Conservation (phyloP, 352 stramenopile species). For the Plasmopara halstedii region DNA sequence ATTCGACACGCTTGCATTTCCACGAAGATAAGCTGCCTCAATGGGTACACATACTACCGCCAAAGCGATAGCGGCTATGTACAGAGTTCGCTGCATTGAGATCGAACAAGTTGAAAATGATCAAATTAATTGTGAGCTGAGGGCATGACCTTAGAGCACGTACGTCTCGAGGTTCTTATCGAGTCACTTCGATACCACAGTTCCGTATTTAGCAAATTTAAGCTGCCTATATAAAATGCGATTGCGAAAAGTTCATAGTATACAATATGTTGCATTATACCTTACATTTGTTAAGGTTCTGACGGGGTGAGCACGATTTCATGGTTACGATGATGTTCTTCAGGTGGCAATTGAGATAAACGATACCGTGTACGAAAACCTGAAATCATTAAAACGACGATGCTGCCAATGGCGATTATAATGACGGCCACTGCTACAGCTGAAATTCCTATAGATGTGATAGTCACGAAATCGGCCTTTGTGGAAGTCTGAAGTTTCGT, state of each 20-base stretch:
- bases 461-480: constrained; percentile 1
- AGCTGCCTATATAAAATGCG: no score
- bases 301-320: constrained; percentile 21
- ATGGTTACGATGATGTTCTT: constrained; percentile 9
- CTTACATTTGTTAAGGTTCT: no score
- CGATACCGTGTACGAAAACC: constrained; percentile 5
- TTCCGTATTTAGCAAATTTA: no score
- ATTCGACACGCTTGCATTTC: constrained; percentile 7
- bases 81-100: constrained; percentile 5
- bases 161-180: constrained; percentile 19
- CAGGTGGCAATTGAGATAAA: background rate
- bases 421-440: constrained; percentile 13
- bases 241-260: background rate
- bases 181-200: no score
- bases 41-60: background rate
- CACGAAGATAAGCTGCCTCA: constrained; percentile 21
- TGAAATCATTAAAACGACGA: constrained; percentile 11
- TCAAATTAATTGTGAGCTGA: no score
- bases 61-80: background rate
- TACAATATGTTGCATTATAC: background rate
- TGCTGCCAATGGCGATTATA: constrained; percentile 11
- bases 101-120: background rate
- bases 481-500: constrained; percentile 9
- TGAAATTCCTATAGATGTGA: constrained; percentile 8
- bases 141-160: no score